Base-by-base conservation (phyloP, 495 filamentous ascomycete species). In the Copromyces sp. region DNA sequence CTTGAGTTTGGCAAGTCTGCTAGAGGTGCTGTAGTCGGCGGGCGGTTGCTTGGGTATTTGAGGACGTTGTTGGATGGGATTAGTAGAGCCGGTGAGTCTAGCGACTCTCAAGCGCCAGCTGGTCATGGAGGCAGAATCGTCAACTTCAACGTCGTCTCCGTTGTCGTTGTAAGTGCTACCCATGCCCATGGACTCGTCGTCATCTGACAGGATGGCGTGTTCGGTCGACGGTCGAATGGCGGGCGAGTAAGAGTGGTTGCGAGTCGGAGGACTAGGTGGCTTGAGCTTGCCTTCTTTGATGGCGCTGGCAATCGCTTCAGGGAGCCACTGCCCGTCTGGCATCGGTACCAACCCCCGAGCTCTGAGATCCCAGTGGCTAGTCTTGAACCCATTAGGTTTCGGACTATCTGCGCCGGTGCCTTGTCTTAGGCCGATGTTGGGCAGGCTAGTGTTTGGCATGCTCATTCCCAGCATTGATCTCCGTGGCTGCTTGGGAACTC, bases 241-340 rank as follows among this genome's bases (percentile, higher is more conserved):
- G 29, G 53, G 53, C 6, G 53, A 65, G 53, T 65, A 65, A 65
- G 53, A 65, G 24, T 65, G 3, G 6, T 65, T 35, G 53, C 53
- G 29, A 11, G 24, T 65, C 29, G 53, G 53, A 35, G 53, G 53
- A 65, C 53, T 65, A 14, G 53, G 53, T 37, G 53, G 53, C 6
- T 65, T 65, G 14, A 65, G 76, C 45, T 78, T 79, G 29, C 77
- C 76, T 70, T 76, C 77, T 45, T 79, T 61, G 72, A 80, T 77
- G 20, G 79, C 71, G 9, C 77, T 39, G 17, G 81, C 83, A 39
- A 85, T 70, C 3, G 83, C 77, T 73, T 85, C 84, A 2, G 82
- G 82, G 11, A 84, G 59, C 75, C 82, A 85, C 38, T 81, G 71
- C 4, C 82, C 82, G 68, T 84, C 80, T 4, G 83, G 78, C 80